phyloP scores from a whole-genome alignment of 768 basidiomycete genomes.

The Mycena amicta region DNA sequence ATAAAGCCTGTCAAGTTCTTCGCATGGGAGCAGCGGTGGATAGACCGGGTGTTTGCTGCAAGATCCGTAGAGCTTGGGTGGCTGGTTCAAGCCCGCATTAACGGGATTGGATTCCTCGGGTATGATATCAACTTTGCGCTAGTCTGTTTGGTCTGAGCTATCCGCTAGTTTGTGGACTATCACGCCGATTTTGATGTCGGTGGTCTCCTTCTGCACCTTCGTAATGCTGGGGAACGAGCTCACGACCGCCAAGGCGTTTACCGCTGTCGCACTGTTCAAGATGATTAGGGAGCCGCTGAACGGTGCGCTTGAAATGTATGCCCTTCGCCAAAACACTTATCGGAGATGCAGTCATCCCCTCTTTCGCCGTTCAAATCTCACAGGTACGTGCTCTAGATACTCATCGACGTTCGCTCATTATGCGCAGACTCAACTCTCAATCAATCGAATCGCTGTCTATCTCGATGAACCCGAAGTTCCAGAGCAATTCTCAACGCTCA shows the following conservation, averaged over 20 bases:
- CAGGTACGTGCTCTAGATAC: too few species aligned
- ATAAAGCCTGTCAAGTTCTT: constrained; percentile 85
- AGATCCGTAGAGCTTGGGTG: constrained; percentile 61
- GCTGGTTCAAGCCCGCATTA: not conserved
- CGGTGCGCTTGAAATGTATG: not conserved
- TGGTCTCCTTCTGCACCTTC: constrained; percentile 77
- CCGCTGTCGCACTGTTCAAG: constrained; percentile 79
- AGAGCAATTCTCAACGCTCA: too few species aligned
- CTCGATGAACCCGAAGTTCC: constrained; percentile 75
- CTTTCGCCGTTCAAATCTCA: constrained; percentile 71
- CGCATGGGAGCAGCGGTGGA: constrained; percentile 82
- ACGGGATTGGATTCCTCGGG: constrained; percentile 1
- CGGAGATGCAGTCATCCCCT: constrained; percentile 56
- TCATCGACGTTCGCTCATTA: too few species aligned
- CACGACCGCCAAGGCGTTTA: constrained; percentile 82
- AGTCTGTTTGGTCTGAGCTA: constrained; percentile 39
- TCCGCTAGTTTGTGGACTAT: constrained; percentile 53
- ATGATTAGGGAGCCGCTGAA: constrained; percentile 68
- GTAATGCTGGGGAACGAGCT: constrained; percentile 74
- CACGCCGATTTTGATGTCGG: constrained; percentile 79
- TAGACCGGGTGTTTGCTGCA: constrained; percentile 62
- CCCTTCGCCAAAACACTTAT: not conserved
- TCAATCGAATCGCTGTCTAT: constrained; percentile 72
- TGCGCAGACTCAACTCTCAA: constrained; percentile 66
- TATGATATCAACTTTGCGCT: not conserved